phyloP scores from a whole-genome alignment of 1,139 yeast genomes.

The Debaryomyces psychrophilus region DNA sequence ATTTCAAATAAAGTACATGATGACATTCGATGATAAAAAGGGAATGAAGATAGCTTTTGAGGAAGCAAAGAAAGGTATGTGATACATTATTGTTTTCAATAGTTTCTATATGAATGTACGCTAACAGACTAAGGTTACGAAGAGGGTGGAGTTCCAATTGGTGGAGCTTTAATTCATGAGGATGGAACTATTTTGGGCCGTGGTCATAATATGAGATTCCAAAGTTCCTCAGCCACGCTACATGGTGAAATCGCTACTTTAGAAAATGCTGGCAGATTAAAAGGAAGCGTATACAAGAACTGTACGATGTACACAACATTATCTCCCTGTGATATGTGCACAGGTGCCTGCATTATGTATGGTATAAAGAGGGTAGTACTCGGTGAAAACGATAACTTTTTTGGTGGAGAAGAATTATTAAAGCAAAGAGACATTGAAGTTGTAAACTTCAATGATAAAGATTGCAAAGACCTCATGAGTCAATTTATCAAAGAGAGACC shows the following conservation, averaged over 20 bases:
- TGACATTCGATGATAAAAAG: slow-evolving; percentile 61
- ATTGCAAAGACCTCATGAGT: slow-evolving; percentile 74
- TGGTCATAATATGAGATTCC: slow-evolving; percentile 90
- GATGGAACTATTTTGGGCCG: slow-evolving; percentile 82
- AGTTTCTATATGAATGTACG: background rate
- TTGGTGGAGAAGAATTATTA: slow-evolving; percentile 78
- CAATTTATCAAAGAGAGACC: slow-evolving; percentile 80
- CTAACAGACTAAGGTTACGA: slow-evolving; percentile 47
- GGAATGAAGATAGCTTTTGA: slow-evolving; percentile 74
- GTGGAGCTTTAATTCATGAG: slow-evolving; percentile 72
- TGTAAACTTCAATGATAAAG: slow-evolving; percentile 62
- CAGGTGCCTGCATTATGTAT: slow-evolving; percentile 88
- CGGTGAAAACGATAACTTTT: slow-evolving; percentile 82
- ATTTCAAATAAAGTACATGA: slow-evolving; percentile 17
- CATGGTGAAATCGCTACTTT: slow-evolving; percentile 91
- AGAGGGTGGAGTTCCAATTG: slow-evolving; percentile 94
- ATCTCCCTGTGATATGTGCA: slow-evolving; percentile 93
- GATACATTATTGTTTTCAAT: background rate
- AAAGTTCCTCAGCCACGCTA: slow-evolving; percentile 74
- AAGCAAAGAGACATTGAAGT: slow-evolving; percentile 71
- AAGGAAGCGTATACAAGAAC: slow-evolving; percentile 65
- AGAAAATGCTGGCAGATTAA: slow-evolving; percentile 86
- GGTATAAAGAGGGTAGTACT: slow-evolving; percentile 83
- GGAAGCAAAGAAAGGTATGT: slow-evolving; percentile 66
- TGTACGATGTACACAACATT: slow-evolving; percentile 87